Evolutionary conservation across 2,329 filamentous ascomycete genomes (phyloP), one percentile per base, ranked within the genome.

Genomic region (Pochonia chlamydosporia): DNA sequence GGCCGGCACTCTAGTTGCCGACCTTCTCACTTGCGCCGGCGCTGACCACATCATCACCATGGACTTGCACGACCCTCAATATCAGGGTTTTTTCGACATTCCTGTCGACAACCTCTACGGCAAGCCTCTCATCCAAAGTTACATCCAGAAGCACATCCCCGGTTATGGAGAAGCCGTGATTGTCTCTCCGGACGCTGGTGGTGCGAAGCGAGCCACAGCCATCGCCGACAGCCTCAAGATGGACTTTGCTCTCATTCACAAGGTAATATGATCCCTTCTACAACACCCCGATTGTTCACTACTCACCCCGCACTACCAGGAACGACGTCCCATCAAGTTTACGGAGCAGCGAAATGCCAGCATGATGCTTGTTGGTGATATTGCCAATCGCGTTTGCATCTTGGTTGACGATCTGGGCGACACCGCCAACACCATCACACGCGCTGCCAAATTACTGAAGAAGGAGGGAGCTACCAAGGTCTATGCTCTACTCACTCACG

Each of bases 1-100:
- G 71, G 91, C 93, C 36, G 93, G 93, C 50, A 97, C 91, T 25
- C 78, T 99, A 48, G 87, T 99, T 42, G 93, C 93, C 43, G 91
- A 97, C 64, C 81, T 99, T 39, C 76, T 99, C 55, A 96, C 90
- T 35, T 96, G 91, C 69, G 92, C 93, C 53, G 93, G 93, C 54
- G 90, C 93, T 40, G 92, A 99, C 66, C 93, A 97, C 68, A 85
- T 95, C 63, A 96, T 97, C 64, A 96, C 92, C 26, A 95, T 99
- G 87, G 93, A 99, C 63, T 78, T 99, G 44, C 89, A 93, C 64
- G 92, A 96, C 66, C 87, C 89, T 36, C 90, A 99, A 68, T 97
- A 97, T 63, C 93, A 99, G 69, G 93, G 93, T 46, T 99, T 96
- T 75, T 97, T 99, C 63, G 92, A 99, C 63, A 96, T 97, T 49